Evolutionary conservation across 106 monocot species (phyloP).

Genomic region (Acorus gramineus): DNA sequence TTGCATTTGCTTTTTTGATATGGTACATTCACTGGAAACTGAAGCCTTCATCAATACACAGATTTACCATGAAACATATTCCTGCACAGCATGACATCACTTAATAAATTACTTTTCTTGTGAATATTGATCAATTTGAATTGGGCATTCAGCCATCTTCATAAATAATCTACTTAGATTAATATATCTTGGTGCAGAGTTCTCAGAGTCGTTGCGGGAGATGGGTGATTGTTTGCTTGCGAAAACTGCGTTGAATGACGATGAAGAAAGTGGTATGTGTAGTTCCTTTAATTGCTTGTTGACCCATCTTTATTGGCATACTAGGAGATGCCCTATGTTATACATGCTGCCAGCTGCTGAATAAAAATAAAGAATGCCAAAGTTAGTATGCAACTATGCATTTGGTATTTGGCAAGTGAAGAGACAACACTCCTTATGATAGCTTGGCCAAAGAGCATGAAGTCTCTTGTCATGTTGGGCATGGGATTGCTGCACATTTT

Average conservation of each 20-base stretch:
- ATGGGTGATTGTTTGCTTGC: constrained; percentile 69
- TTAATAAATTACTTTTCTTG: neutral
- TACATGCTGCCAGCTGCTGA: too few species aligned
- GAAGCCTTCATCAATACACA: neutral
- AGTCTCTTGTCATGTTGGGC: too few species aligned
- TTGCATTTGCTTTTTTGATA: neutral
- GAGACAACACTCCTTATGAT: too few species aligned
- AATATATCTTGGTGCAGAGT: constrained; percentile 35
- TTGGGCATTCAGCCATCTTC: neutral
- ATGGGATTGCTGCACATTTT: neutral
- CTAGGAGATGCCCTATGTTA: too few species aligned
- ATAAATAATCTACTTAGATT: neutral
- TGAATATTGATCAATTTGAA: neutral
- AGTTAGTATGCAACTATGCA: too few species aligned
- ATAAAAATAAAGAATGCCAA: too few species aligned
- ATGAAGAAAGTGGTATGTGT: constrained; percentile 67
- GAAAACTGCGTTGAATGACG: constrained; percentile 58
- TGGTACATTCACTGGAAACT: neutral
- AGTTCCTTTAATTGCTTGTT: neutral
- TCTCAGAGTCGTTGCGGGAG: constrained; percentile 65
- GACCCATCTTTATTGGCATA: neutral
- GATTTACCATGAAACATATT: too few species aligned
- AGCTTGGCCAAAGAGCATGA: too few species aligned
- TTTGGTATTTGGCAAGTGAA: too few species aligned
- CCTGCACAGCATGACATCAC: neutral